Evolutionary conservation across 2,329 filamentous ascomycete genomes (phyloP).

Genomic region (Coniochaeta ligniaria): DNA sequence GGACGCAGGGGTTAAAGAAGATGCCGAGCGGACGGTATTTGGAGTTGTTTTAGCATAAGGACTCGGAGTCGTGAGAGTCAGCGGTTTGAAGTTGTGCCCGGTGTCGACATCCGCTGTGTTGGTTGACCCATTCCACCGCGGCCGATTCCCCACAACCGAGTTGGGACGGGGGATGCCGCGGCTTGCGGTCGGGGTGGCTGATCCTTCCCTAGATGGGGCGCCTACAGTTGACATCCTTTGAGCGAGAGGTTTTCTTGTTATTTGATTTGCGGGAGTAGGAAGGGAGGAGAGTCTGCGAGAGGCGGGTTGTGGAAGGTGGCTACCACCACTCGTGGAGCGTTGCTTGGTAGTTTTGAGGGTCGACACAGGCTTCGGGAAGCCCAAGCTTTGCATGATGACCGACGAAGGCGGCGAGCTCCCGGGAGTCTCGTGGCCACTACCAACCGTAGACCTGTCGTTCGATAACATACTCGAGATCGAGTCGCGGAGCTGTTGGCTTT

Average conservation of each 20-base stretch:
- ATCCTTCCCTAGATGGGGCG: conserved; percentile 30
- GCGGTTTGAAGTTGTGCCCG: conserved; percentile 61
- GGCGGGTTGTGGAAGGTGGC: conserved; percentile 35
- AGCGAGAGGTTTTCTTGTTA: conserved; percentile 31
- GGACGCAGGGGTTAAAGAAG: conserved; percentile 31
- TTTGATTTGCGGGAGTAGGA: conserved; percentile 32
- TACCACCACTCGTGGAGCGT: conserved; percentile 40
- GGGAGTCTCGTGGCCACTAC: conserved; percentile 64
- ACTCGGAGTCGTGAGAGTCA: conserved; percentile 52
- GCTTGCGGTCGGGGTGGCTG: conserved; percentile 42
- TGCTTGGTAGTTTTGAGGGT: conserved; percentile 30
- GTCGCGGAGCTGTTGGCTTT: conserved; percentile 74
- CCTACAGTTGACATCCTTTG: conserved; percentile 38
- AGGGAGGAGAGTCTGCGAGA: conserved; percentile 40
- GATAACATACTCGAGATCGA: conserved; percentile 90
- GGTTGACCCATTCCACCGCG: conserved; percentile 65
- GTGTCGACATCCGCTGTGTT: conserved; percentile 57
- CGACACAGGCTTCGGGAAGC: conserved; percentile 23
- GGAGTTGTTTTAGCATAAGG: conserved; percentile 42
- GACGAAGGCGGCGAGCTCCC: conserved; percentile 60
- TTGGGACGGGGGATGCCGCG: conserved; percentile 34
- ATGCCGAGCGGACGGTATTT: conserved; percentile 26
- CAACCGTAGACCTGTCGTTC: conserved; percentile 62
- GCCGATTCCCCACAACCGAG: conserved; percentile 46
- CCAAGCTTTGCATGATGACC: conserved; percentile 51